Evolutionary conservation across 345 rosid species (phyloP).

Genomic region (Salix koriyanagi): DNA sequence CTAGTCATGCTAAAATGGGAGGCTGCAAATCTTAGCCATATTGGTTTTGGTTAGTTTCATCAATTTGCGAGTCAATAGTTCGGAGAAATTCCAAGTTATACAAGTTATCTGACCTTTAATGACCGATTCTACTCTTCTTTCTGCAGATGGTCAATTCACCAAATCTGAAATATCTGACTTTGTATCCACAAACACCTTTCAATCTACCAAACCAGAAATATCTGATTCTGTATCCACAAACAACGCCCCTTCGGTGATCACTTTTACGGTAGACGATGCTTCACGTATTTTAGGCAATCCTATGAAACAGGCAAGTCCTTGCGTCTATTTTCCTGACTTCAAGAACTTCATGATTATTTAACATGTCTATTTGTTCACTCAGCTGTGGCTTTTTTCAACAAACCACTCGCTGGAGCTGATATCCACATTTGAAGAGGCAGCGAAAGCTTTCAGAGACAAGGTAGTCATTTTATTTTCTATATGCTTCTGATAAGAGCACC

Average conservation of each 20-base stretch:
- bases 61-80: neutral
- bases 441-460: conserved; percentile 23
- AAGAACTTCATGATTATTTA: neutral
- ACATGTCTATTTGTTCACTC: neutral
- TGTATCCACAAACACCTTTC: neutral
- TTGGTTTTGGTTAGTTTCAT: conserved; percentile 7
- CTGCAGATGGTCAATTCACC: conserved; percentile 13
- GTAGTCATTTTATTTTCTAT: neutral
- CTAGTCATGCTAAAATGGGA: conserved; percentile 12
- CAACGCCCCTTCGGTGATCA: conserved; percentile 11
- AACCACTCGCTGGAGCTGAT: neutral
- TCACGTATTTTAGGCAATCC: conserved; percentile 5
- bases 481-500: neutral
- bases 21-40: neutral
- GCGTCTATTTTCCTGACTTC: neutral
- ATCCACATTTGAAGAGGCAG: conserved; percentile 15
- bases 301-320: conserved; percentile 8
- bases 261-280: neutral
- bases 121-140: neutral
- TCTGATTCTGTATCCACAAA: conserved; percentile 5
- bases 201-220: conserved; percentile 8
- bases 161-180: conserved; percentile 12
- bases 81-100: neutral
- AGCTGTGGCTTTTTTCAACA: conserved; percentile 29
- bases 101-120: neutral